phyloP scores from a whole-genome alignment of 352 stramenopile genomes.

The Pythium sp. region DNA sequence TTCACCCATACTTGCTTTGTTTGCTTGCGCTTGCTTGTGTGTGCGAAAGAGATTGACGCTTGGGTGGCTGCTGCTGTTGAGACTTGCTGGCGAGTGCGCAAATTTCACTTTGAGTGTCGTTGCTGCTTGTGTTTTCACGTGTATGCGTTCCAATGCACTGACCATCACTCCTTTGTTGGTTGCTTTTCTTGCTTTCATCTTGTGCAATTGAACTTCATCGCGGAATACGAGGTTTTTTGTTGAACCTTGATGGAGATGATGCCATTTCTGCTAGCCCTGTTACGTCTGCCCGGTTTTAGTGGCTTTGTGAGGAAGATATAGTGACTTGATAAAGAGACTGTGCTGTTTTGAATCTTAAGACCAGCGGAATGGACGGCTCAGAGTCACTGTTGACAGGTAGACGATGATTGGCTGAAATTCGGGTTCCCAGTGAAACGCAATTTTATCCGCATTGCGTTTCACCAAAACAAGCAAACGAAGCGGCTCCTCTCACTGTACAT shows the following conservation, averaged over 20 bases:
- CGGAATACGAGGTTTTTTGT: not conserved
- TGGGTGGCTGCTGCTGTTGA: not conserved
- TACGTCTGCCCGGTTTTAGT: not conserved
- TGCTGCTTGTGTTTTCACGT: not conserved
- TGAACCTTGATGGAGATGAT: conserved; percentile 4
- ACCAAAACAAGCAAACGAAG: not conserved
- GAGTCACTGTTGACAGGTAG: not conserved
- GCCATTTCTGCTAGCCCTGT: not conserved
- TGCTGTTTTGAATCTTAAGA: not conserved
- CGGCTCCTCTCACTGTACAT: not conserved
- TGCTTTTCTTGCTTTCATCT: not conserved
- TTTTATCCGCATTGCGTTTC: conserved; percentile 12
- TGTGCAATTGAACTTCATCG: conserved; percentile 2
- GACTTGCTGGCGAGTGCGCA: conserved; percentile 10
- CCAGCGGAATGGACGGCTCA: not conserved
- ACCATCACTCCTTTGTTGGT: not conserved
- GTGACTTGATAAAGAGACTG: not conserved
- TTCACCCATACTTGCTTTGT: conserved; percentile 6
- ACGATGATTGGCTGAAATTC: conserved; percentile 3
- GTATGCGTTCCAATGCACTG: not conserved
- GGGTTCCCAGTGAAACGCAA: conserved; percentile 9
- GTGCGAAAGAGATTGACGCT: not conserved
- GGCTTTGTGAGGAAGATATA: not conserved
- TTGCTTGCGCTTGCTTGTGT: not conserved
- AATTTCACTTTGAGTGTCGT: conserved; percentile 13